Conservation (phyloP, 176 grass and related monocot species). For the Neostapfia colusana region DNA sequence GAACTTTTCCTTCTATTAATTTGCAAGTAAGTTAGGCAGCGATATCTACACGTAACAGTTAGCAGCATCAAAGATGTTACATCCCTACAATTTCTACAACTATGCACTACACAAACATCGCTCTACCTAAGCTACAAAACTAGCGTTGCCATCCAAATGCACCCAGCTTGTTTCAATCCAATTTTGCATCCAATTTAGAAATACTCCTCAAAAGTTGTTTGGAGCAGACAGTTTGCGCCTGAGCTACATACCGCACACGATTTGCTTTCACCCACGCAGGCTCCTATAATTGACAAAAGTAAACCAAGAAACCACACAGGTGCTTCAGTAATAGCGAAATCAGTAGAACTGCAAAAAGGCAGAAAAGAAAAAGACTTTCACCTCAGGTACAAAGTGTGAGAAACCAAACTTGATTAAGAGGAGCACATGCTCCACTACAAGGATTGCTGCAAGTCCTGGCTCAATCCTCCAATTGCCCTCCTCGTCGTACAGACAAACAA, state of each 20-base stretch:
- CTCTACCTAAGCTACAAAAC: conserved; percentile 64
- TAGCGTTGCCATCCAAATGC: conserved; percentile 24
- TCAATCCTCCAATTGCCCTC: conserved; percentile 96
- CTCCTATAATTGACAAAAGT: conserved; percentile 47
- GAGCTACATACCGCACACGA: conserved; percentile 67
- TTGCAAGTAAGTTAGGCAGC: not conserved
- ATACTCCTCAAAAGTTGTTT: conserved; percentile 74
- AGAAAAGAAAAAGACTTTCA: conserved; percentile 37
- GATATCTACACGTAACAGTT: conserved; percentile 39
- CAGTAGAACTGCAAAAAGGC: not conserved
- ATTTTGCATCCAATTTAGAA: conserved; percentile 55
- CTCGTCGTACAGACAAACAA: conserved; percentile 85
- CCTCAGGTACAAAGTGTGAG: conserved; percentile 96
- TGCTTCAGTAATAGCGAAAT: conserved; percentile 17
- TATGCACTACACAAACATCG: not conserved
- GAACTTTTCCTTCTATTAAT: not conserved
- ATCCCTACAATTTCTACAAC: conserved; percentile 28
- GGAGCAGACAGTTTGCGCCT: conserved; percentile 80
- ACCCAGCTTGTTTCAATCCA: conserved; percentile 47
- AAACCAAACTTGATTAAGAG: conserved; percentile 96
- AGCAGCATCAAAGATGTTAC: conserved; percentile 7
- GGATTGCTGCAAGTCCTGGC: conserved; percentile 84
- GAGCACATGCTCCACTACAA: conserved; percentile 88
- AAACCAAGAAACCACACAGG: conserved; percentile 34
- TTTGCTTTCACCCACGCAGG: conserved; percentile 93